Base-by-base conservation (phyloP, 2,329 filamentous ascomycete genomes). In the Xylariaceae sp. region DNA sequence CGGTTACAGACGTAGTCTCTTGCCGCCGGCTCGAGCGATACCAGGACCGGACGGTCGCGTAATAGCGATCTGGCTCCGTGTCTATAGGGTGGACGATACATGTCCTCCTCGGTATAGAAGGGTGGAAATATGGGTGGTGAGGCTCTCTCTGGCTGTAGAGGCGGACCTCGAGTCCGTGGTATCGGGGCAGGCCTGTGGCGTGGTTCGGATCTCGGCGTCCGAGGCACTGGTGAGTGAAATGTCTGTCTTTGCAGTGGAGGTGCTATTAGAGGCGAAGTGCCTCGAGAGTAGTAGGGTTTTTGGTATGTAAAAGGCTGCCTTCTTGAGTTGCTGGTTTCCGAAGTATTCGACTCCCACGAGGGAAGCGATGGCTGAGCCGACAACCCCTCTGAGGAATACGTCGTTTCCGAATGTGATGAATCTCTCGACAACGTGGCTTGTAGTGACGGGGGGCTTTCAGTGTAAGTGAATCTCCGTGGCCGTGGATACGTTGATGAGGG, bases 1-100 rank as follows among this genome's bases (percentile, higher is more conserved):
- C 55, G 51, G 40, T 57, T 43, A 42, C 60, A 60, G 39, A 51
- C 11, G 9, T 54, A 55, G 4, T 27, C 4, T 5, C 46, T 31
- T 8, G 39, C 53, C 31, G 31, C 19, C 9, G 31, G 39, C 34
- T 26, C 31, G 4, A 58, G 37, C 6, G 31, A 2, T 9, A 56
- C 47, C 12, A 42, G 43, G 9, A 56, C 50, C 19, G 50, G 54
- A 31, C 42, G 46, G 40, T 50, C 37, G 12, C 54, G 54, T 32
- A 53, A 19, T 40, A 6, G 26, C 3, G 29, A 7, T 29, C 40
- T 41, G 2, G 35, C 27, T 6, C n/a, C 9, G 30, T 42, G 19
- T 19, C 39, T 42, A 19, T 7, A 4, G 4, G 11, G 49, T 7
- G n/a, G 41, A 45, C 11, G 29, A 29, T 2, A 45, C 49, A 45